Percentiles rank a stretch among this genome's conserved stretches.
phyloP scores from a whole-genome alignment of 345 rosid genomes.

The Rhodamnia argentea region DNA sequence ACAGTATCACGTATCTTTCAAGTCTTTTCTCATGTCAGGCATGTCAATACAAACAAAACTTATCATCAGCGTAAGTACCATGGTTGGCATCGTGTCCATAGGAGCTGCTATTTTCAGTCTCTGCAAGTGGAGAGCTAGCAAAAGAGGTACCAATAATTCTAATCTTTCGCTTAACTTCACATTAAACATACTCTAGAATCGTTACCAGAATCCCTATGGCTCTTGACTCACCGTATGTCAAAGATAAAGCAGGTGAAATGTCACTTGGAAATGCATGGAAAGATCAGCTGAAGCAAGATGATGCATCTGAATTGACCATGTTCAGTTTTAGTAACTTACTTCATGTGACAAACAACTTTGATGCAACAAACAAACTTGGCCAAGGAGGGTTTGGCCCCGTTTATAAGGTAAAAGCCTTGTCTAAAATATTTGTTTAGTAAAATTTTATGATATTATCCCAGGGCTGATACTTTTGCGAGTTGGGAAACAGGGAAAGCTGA shows the following conservation, averaged over 20 bases:
- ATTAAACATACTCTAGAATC: background rate
- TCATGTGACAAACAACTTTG: background rate
- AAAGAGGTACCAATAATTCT: background rate
- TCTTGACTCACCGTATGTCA: background rate
- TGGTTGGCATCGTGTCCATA: background rate
- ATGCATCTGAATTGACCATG: background rate
- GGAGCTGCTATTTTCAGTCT: background rate
- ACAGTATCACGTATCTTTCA: background rate
- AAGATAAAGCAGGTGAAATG: background rate
- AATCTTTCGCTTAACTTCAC: background rate
- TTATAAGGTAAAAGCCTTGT: background rate
- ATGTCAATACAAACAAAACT: background rate
- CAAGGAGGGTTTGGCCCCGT: slow-evolving; percentile 1
- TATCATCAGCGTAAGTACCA: background rate
- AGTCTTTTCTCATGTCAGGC: background rate
- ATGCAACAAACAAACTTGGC: background rate
- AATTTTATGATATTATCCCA: background rate
- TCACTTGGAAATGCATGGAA: background rate
- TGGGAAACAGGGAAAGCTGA: slow-evolving; percentile 35
- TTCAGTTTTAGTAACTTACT: background rate
- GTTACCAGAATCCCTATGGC: background rate
- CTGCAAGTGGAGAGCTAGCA: background rate
- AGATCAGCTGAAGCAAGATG: background rate
- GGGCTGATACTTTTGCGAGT: background rate
- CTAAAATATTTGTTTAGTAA: no score